Base-by-base conservation (phyloP, 805 yeast species). In the Ogataea philodendri region DNA sequence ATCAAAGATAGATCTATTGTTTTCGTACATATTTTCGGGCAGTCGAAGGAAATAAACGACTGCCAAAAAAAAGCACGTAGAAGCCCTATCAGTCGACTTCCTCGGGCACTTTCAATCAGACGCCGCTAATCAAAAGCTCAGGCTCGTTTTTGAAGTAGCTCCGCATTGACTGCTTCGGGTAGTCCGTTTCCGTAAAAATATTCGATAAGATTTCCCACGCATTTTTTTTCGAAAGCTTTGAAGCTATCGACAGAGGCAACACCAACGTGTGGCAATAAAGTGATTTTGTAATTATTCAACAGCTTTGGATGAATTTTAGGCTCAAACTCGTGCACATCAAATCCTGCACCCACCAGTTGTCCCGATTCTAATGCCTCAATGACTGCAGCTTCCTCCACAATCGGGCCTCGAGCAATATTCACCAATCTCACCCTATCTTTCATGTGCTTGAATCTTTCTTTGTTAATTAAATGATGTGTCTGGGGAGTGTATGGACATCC, bases 281-380 rank as follows among this genome's bases (percentile, higher is more conserved):
- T 59, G 15, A 65, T 52, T 39, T 51, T 62, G 50, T 59, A 63
- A 37, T 64, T 62, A 7, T 49, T 41, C 22, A 65, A 29, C 11
- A 65, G 39, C 31, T 52, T 56, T 21, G 57, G 55, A 31, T 57
- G 50, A 10, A 65, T 60, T 36, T 55, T 51, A 9, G 70, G 70
- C 44, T 65, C 70, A 45, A 64, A 64, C 38, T 65, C 70, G 39
- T 63, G 66, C 10, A 65, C 70, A 46, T 65, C 70, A 43, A 65
- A 62, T 0, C 69, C 70, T 10, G 66, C 68, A 17, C 70, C 69
- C 9, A 64, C 65, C 15, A 65, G 45, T 38, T 65, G 69, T 1
- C 68, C 69, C 9, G 63, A 44, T 26, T 65, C 63, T 14, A 65
- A 32, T 2, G 69, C 69, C 30, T 63, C 66, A 19, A 65, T 57